Evolutionary conservation across 352 stramenopile species (phyloP), one percentile per base, ranked within the genome.

Genomic region (Pythium sp.): DNA sequence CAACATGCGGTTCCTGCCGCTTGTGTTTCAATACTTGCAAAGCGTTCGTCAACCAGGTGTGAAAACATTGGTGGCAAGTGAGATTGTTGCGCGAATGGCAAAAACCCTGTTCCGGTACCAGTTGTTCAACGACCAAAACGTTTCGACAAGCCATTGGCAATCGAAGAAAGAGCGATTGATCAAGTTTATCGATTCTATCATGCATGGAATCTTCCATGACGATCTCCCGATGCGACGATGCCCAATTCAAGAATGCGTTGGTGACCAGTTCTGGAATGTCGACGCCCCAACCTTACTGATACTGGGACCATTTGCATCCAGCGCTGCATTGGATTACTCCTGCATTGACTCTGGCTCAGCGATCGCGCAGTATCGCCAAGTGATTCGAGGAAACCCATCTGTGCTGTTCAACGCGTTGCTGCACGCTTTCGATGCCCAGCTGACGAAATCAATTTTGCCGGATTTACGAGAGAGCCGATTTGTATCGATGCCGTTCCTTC

Each of bases 261-360:
- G 77, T 8, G 77, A 84, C 26, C 86, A 94, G 60, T 95, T 95
- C 43, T 95, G 87, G 87, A 69, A 81, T 18, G 76, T 92, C 0
- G 81, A 94, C 51, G 84, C 80, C 1, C 82, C 78, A 0, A 80
- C 93, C 20, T 79, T 81, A 77, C 78, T 89, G 56, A 70, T 79
- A 3, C 72, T 95, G 2, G 87, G 87, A 24, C 78, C 76, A 0
- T 89, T 86, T 69, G 70, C 84, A 11, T 82, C 84, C 5, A 87
- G 80, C 47, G 82, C 87, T 53, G 73, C 81, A 1, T 69, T 93
- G 26, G 72, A 82, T 18, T 62, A 79, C 5, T 36, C 63, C 18
- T 54, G 59, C 3, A 30, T 62, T 15, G 34, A 20, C 5, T 38
- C 36, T 26, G 51, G 51, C 14, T 46, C 38, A 30, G 51, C 49